These are phyloP conservation scores for Suillus tomentosus DNA, from an alignment of 768 basidiomycete genomes.

Conservation along the genomic window DNA sequence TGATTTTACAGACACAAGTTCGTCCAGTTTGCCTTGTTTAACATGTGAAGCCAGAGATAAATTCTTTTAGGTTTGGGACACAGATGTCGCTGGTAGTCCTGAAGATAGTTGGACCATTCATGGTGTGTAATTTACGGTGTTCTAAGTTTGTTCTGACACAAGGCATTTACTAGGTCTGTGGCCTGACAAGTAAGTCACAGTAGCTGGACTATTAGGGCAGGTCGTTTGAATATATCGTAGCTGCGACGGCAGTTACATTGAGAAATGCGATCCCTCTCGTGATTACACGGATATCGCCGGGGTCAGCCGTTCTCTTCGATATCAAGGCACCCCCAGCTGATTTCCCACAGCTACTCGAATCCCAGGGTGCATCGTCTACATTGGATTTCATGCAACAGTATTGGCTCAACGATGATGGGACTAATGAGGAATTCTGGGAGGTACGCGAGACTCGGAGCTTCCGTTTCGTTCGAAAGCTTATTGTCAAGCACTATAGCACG, in stretches of 20 bases:
- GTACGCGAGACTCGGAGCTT: conserved; percentile 34
- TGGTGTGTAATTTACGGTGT: conserved; percentile 41
- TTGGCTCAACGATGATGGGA: conserved; percentile 64
- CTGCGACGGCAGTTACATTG: conserved; percentile 49
- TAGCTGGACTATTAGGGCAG: not conserved
- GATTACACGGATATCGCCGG: conserved; percentile 45
- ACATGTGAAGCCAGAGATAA: not conserved
- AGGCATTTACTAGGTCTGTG: conserved; percentile 53
- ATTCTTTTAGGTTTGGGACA: conserved; percentile 67
- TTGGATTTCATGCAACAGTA: conserved; percentile 60
- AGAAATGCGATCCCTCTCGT: conserved; percentile 44
- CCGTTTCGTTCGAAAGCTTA: conserved; percentile 7
- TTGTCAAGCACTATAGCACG: conserved; percentile 47
- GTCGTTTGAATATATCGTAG: conserved; percentile 33
- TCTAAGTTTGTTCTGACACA: conserved; percentile 12
- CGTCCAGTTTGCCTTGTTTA: conserved; percentile 23
- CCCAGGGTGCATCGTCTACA: conserved; percentile 60
- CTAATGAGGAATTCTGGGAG: conserved; percentile 70
- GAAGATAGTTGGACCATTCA: conserved; percentile 74
- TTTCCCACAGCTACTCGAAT: conserved; percentile 48
- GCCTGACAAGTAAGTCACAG: conserved; percentile 56
- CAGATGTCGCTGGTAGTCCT: conserved; percentile 62
- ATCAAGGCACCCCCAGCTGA: not conserved
- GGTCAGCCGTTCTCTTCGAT: conserved; percentile 29
- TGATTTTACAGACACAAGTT: conserved; percentile 59